Base-by-base conservation (phyloP, 1,139 yeast genomes). In the Wickerhamomyces sp. region DNA sequence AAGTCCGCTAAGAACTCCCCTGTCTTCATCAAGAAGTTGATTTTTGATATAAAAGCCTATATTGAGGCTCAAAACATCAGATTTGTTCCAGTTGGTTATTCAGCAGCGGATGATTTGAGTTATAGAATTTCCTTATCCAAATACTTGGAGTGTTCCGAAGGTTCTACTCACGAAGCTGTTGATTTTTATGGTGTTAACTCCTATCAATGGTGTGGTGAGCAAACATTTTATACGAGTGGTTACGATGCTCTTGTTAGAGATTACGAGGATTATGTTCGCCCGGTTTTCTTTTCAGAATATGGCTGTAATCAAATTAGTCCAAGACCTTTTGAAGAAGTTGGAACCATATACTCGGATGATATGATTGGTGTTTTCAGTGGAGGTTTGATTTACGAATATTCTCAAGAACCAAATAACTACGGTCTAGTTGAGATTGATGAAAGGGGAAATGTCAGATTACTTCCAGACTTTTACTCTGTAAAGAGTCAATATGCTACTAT, bases 191-290 rank as follows among this genome's bases (percentile, higher is more conserved):
- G 99, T 6, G 91, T 93, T 45, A 93, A 93, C 64, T 84, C 96
- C 1, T 93, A 93, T 64, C 96, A 90, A 63, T 93, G 99, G 99
- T 93, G 99, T 69, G 99, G 99, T 7, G 77, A 79, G 41, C 93
- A 88, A 57, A 83, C 94, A 4, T 86, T 87, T 64, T 69, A 79
- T 49, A 73, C 85, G 10, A 84, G 96, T 56, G 99, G 98, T 1
- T 93, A 89, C 64, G 78, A 84, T 56, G 67, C 72, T 34, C 76
- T 91, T 48, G 91, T 88, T 18, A 73, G 76, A 44, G 90, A 86
- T 55, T 93, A 89, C 62, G 61, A 68, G 35, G 75, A 76, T 40
- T 88, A 78, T 59, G 67, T 88, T 1, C 77, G 80, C 52, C 99
- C 99, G 2, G 74, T 93, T 1, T 84, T 93, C 64, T 78, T 93